A percentile compares a stretch with the other conserved stretches of the same genome.
These are phyloP conservation scores for Trichoderma sp. DNA, from an alignment of 2,329 filamentous ascomycete genomes.

Conservation along the genomic window DNA sequence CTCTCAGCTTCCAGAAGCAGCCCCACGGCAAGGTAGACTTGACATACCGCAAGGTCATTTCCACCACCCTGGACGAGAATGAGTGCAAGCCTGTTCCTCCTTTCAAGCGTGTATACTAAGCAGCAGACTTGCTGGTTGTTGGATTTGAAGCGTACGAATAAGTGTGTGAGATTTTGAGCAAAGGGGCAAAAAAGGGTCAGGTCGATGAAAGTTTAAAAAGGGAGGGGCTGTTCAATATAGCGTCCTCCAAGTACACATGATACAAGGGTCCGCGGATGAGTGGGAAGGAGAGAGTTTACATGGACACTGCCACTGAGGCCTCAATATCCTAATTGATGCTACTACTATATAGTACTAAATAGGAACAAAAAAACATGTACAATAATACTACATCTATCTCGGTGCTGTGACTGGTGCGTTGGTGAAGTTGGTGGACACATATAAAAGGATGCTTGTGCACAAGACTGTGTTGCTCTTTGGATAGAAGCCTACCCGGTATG, in stretches of 20 bases:
- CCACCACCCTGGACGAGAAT: conserved; percentile 83
- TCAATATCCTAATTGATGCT: not conserved
- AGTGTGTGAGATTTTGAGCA: conserved; percentile 14
- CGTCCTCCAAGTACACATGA: not conserved
- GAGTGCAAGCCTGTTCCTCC: conserved; percentile 97
- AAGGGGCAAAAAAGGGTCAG: not conserved
- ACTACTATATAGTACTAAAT: conserved; percentile 8
- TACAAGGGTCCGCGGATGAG: not conserved
- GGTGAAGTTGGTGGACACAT: not conserved
- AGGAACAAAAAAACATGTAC: not conserved
- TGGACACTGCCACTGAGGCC: not conserved
- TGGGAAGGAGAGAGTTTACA: not conserved
- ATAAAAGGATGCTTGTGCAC: not conserved
- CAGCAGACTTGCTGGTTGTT: conserved; percentile 11
- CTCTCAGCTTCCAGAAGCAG: conserved; percentile 90
- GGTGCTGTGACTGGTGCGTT: not conserved
- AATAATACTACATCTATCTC: not conserved
- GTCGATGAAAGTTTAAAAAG: not conserved
- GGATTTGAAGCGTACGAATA: not conserved
- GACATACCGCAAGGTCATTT: conserved; percentile 80
- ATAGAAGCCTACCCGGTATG: not conserved
- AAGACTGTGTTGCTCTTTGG: not conserved
- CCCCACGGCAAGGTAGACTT: conserved; percentile 87
- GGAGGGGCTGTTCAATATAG: not conserved
- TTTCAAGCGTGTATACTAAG: conserved; percentile 90